Base-by-base conservation (phyloP, 371 early-diverging fungal species). In the Zychaea mexicana region DNA sequence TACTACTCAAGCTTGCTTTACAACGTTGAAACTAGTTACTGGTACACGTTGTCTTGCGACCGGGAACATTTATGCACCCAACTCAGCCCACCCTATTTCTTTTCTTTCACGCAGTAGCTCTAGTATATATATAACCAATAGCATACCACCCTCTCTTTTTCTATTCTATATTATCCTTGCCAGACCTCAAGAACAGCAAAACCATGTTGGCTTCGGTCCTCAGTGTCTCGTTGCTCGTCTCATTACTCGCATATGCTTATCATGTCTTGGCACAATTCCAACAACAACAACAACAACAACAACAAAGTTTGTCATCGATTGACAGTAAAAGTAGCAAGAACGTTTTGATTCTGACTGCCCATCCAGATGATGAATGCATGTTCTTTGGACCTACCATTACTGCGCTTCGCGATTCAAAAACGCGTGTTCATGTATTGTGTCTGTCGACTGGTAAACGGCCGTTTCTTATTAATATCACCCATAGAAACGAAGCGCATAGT, bases 321-420 rank as follows among this genome's bases (percentile, higher is more conserved):
- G 30, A 62, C 22, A 17, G 59, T 27, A 68, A 64, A 60, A n/a
- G n/a, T n/a, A n/a, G n/a, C 78, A 78, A 60, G 83, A n/a, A n/a
- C n/a, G n/a, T 94, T 7, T 73, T 96, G 15, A 73, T 99, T 24
- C 81, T 98, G 30, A 95, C 91, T 19, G 99, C 99, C 24, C 99
- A 99, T 80, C 99, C 99, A 1, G 99, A 99, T 81, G 99, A 99
- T 81, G 99, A 99, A 73, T 95, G 95, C 77, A 96, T 99, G 98
- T 99, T 99, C 76, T 99, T 99, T 84, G 89, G 93, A 12, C 99
- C 99, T 0, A 90, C 94, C 12, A 73, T 95, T 26, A 68, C 77
- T 22, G 52, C 80, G 42, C 65, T 79, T 3, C 67, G 74, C 22
- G 33, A 69, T 1, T 65, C 73, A n/a, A 78, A 79, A 61, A 68